phyloP scores from a whole-genome alignment of 1,284 basidiomycete genomes.

The Sanghuangporus baumii region DNA sequence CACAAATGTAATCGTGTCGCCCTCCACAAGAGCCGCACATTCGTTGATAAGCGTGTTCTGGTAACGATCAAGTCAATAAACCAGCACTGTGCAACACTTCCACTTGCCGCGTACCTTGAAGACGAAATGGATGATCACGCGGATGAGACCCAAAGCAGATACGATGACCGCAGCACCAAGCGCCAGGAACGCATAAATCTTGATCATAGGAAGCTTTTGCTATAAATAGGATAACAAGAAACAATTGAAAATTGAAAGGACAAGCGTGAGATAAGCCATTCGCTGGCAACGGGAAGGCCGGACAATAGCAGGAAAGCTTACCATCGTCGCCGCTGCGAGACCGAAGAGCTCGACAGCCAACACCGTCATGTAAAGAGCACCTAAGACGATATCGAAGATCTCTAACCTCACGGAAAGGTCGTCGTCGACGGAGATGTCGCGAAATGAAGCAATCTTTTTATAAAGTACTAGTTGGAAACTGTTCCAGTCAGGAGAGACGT shows the following conservation, averaged over 20 bases:
- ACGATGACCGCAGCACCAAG: conserved; percentile 47
- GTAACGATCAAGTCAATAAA: background rate
- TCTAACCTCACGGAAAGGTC: conserved; percentile 47
- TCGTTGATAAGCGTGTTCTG: conserved; percentile 49
- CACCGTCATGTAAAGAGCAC: conserved; percentile 46
- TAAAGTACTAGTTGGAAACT: background rate
- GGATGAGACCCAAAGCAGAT: conserved; percentile 47
- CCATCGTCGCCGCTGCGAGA: conserved; percentile 45
- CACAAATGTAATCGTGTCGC: conserved; percentile 5
- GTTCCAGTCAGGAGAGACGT: background rate
- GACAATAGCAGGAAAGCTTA: conserved; percentile 33
- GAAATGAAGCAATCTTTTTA: conserved; percentile 52
- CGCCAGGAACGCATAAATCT: conserved; percentile 50
- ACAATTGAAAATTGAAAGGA: background rate
- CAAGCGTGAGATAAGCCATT: background rate
- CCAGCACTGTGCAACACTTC: background rate
- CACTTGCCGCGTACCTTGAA: conserved; percentile 45
- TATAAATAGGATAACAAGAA: conserved; percentile 25
- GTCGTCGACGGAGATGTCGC: conserved; percentile 43
- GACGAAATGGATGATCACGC: conserved; percentile 59
- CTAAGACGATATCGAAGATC: conserved; percentile 55
- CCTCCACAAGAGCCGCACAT: conserved; percentile 15
- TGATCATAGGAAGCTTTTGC: conserved; percentile 55
- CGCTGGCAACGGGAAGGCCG: background rate
- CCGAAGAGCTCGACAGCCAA: conserved; percentile 56